A percentile compares a stretch with the other conserved stretches of the same genome.
These are phyloP conservation scores for Coemansia sp. DNA, from an alignment of 192 early-diverging fungal species.

Conservation along the genomic window DNA sequence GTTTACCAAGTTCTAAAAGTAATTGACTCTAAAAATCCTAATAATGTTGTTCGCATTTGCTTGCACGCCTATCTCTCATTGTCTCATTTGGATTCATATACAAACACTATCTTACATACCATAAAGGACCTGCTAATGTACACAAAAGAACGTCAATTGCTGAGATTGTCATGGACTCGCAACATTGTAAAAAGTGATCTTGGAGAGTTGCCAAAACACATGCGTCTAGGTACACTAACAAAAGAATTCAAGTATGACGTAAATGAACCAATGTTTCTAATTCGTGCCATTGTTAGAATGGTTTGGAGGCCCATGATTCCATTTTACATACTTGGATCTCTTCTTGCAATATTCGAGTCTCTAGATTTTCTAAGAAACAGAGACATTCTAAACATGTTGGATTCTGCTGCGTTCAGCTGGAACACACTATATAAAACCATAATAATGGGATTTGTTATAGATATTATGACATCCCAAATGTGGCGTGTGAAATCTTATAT, in stretches of 20 bases:
- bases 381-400: conserved; percentile 21
- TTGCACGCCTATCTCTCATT: conserved; percentile 14
- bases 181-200: conserved; percentile 21
- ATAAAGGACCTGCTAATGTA: conserved; percentile 9
- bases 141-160: conserved; percentile 18
- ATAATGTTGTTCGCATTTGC: neutral
- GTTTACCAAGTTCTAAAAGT: conserved; percentile 11
- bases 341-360: conserved; percentile 1
- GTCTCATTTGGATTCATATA: conserved; percentile 12
- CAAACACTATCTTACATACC: neutral
- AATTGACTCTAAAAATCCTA: neutral
- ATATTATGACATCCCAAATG: neutral
- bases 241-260: conserved; percentile 35
- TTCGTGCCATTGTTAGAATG: conserved; percentile 39
- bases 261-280: conserved; percentile 31
- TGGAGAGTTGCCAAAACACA: conserved; percentile 22
- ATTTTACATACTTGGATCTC: conserved; percentile 10
- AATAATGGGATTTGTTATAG: conserved; percentile 1
- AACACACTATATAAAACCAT: conserved; percentile 22
- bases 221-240: conserved; percentile 8
- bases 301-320: conserved; percentile 43
- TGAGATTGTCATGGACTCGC: conserved; percentile 16
- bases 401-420: conserved; percentile 13
- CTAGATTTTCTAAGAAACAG: conserved; percentile 1
- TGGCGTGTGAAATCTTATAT: neutral